These are phyloP conservation scores for Halophytophthora batemanensis DNA, from an alignment of 352 stramenopile genomes.

Conservation along the genomic window DNA sequence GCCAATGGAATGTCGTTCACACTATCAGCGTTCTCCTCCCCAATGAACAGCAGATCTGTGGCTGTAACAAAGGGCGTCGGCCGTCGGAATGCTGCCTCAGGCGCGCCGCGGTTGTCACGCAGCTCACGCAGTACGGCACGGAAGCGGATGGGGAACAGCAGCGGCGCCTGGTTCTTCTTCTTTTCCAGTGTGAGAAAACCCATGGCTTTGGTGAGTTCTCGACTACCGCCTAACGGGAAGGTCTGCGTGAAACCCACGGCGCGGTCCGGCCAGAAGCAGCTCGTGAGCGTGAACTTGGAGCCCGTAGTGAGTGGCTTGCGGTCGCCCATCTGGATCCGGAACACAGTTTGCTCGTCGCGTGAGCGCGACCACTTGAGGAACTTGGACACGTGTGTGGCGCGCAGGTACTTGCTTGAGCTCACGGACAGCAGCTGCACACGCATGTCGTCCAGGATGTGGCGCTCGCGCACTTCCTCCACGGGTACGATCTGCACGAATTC, in stretches of 20 bases:
- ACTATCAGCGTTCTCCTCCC: slow-evolving; percentile 37
- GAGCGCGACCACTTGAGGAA: slow-evolving; percentile 60
- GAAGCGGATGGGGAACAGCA: slow-evolving; percentile 64
- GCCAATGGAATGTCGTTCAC: slow-evolving; percentile 39
- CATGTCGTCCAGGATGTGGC: slow-evolving; percentile 61
- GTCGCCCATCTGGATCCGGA: slow-evolving; percentile 55
- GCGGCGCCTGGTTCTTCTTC: slow-evolving; percentile 51
- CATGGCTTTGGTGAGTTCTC: slow-evolving; percentile 50
- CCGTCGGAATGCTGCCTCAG: slow-evolving; percentile 11
- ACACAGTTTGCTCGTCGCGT: slow-evolving; percentile 61
- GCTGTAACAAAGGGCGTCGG: slow-evolving; percentile 46
- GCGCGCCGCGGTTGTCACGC: slow-evolving; percentile 24
- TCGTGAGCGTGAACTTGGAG: slow-evolving; percentile 62
- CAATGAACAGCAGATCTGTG: slow-evolving; percentile 53
- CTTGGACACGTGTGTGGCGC: slow-evolving; percentile 59
- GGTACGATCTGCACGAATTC: slow-evolving; percentile 62
- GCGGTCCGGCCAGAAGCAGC: slow-evolving; percentile 50
- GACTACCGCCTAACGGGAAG: slow-evolving; percentile 42
- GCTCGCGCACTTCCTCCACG: slow-evolving; percentile 43
- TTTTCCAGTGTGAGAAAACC: slow-evolving; percentile 68
- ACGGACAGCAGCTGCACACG: slow-evolving; percentile 56
- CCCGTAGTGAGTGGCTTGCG: slow-evolving; percentile 38
- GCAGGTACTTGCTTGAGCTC: slow-evolving; percentile 48
- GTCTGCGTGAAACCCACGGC: slow-evolving; percentile 56
- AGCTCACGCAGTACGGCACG: slow-evolving; percentile 36